Evolutionary conservation across 2,329 filamentous ascomycete species (phyloP).

Genomic region (Colletotrichum sp.): DNA sequence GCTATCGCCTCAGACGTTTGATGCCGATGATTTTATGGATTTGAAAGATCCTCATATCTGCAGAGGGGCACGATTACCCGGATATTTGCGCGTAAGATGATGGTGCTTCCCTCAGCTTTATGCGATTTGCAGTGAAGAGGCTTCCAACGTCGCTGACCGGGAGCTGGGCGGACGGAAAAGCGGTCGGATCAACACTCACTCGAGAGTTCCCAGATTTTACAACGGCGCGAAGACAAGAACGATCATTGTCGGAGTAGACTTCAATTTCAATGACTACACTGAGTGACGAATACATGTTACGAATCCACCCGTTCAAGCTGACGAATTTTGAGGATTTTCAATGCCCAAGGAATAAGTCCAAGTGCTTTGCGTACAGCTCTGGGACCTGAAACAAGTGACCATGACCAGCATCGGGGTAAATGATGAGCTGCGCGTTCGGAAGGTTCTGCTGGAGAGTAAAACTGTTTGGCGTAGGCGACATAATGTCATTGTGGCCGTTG

Average conservation of each 20-base stretch:
- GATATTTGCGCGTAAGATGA: neutral
- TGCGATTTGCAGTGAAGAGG: neutral
- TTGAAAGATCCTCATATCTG: neutral
- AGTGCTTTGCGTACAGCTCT: neutral
- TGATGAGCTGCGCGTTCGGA: neutral
- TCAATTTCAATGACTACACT: neutral
- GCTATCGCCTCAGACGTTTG: neutral
- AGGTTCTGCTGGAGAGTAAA: neutral
- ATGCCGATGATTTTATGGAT: neutral
- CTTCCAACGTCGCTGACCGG: neutral
- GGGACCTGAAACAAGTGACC: neutral
- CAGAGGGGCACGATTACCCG: fast-evolving
- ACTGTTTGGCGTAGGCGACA: neutral
- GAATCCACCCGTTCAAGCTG: neutral
- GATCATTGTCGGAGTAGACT: neutral
- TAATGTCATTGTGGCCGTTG: neutral
- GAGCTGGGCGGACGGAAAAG: neutral
- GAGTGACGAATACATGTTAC: neutral
- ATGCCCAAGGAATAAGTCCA: neutral
- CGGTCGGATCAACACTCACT: neutral
- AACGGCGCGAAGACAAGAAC: neutral
- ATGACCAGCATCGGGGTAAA: neutral
- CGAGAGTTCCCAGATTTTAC: neutral
- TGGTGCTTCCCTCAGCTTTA: neutral
- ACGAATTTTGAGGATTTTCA: neutral